These are phyloP conservation scores for Scortechinia acanthostroma DNA, from an alignment of 2,329 filamentous ascomycete genomes.

Conservation along the genomic window DNA sequence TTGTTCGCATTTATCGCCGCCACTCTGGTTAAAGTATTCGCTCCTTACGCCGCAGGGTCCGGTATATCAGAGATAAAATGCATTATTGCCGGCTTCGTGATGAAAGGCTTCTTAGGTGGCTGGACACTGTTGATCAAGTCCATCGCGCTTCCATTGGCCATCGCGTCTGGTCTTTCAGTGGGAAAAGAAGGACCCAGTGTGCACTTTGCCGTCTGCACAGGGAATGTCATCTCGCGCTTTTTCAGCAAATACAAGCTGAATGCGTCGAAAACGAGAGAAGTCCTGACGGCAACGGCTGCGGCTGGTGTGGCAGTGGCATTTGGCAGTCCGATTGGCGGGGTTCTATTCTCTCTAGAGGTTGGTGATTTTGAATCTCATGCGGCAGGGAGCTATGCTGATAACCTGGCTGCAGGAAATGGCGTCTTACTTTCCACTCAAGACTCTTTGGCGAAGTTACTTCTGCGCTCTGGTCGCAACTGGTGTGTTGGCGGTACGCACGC, in stretches of 20 bases:
- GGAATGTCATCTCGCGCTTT: conserved; percentile 87
- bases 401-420: conserved; percentile 80
- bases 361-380: not conserved
- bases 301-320: conserved; percentile 95
- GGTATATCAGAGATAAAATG: conserved; percentile 99
- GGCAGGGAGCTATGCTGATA: not conserved
- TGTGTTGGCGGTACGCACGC: conserved; percentile 73
- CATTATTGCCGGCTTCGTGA: conserved; percentile 96
- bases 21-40: conserved; percentile 79
- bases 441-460: conserved; percentile 96
- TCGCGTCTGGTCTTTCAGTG: conserved; percentile 86
- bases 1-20: conserved; percentile 78
- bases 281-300: conserved; percentile 86
- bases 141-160: conserved; percentile 80
- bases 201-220: conserved; percentile 96
- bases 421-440: conserved; percentile 91
- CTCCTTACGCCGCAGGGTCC: conserved; percentile 90
- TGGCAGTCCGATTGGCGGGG: conserved; percentile 91
- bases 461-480: conserved; percentile 92
- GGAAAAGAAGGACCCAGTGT: conserved; percentile 97
- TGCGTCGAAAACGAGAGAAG: conserved; percentile 89
- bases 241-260: conserved; percentile 89
- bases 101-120: conserved; percentile 93
- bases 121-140: conserved; percentile 94
- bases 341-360: conserved; percentile 76